Percentiles rank a stretch among this genome's conserved stretches.
Conservation (phyloP, 495 filamentous ascomycete genomes). For the Bombardia bombarda region DNA sequence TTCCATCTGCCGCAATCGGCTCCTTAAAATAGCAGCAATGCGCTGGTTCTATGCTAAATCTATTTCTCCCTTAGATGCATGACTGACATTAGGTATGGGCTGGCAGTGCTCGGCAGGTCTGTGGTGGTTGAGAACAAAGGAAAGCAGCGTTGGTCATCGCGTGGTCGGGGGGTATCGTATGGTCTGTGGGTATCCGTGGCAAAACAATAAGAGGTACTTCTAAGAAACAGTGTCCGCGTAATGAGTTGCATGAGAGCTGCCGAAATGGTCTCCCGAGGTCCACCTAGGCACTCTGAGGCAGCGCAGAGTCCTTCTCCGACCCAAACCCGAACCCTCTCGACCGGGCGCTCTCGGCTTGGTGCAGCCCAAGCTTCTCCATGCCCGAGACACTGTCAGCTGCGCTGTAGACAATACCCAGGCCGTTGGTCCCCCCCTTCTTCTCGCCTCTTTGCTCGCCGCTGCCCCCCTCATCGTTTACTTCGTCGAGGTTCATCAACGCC, state of each 20-base stretch:
- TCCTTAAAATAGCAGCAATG: no score
- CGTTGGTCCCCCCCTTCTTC: slow-evolving; percentile 21
- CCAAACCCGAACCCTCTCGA: slow-evolving; percentile 24
- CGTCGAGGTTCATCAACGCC: slow-evolving; percentile 68
- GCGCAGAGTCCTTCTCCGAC: slow-evolving; percentile 20
- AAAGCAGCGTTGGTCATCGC: not conserved
- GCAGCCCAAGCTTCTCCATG: slow-evolving; percentile 35
- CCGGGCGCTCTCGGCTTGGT: slow-evolving; percentile 28
- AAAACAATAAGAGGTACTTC: not conserved
- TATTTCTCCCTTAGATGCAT: not conserved
- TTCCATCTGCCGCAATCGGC: no score
- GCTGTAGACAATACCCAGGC: slow-evolving; percentile 41
- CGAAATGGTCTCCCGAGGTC: not conserved
- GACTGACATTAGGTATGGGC: not conserved
- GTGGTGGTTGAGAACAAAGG: not conserved
- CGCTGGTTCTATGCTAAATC: no score
- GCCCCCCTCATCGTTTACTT: slow-evolving; percentile 33
- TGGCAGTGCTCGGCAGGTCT: not conserved
- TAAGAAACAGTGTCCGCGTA: not conserved
- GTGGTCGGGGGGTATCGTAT: not conserved
- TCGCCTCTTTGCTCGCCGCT: slow-evolving; percentile 9
- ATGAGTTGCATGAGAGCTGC: not conserved
- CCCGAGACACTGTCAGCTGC: slow-evolving; percentile 44
- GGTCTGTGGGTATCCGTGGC: not conserved
- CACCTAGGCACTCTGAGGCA: slow-evolving; percentile 37